Evolutionary conservation across 2,329 filamentous ascomycete species (phyloP).

Genomic region (Aspergillus sergii): DNA sequence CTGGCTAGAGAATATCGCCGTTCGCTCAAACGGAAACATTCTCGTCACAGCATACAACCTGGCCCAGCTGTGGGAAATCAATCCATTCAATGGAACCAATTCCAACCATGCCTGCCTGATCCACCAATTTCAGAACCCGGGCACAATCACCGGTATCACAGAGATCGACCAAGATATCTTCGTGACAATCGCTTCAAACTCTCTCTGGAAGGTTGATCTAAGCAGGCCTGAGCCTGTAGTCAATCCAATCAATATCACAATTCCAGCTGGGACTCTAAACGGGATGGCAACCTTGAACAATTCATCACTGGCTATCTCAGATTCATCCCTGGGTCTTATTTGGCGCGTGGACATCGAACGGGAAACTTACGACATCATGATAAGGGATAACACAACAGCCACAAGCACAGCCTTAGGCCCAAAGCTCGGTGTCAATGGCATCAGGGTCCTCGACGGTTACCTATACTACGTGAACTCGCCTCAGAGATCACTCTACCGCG

Average conservation of each 20-base stretch:
- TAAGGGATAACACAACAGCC: neutral
- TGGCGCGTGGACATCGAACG: neutral
- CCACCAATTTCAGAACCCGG: neutral
- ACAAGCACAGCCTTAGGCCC: neutral
- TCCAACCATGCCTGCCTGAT: neutral
- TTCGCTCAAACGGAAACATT: neutral
- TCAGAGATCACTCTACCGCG: neutral
- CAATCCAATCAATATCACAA: neutral
- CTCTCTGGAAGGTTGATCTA: neutral
- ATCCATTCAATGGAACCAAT: neutral
- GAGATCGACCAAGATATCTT: neutral
- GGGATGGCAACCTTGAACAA: neutral
- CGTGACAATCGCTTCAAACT: neutral
- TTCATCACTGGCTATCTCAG: neutral
- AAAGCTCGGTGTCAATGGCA: neutral
- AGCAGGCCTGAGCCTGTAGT: no score
- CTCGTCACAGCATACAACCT: neutral
- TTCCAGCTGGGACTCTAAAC: neutral
- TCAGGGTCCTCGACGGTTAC: neutral
- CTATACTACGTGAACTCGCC: neutral
- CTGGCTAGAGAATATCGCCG: neutral
- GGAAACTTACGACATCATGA: neutral
- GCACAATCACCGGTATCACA: neutral
- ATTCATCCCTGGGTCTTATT: neutral
- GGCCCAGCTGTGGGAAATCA: neutral